Conservation (phyloP, 2,329 filamentous ascomycete genomes). For the Lojkania enalia region DNA sequence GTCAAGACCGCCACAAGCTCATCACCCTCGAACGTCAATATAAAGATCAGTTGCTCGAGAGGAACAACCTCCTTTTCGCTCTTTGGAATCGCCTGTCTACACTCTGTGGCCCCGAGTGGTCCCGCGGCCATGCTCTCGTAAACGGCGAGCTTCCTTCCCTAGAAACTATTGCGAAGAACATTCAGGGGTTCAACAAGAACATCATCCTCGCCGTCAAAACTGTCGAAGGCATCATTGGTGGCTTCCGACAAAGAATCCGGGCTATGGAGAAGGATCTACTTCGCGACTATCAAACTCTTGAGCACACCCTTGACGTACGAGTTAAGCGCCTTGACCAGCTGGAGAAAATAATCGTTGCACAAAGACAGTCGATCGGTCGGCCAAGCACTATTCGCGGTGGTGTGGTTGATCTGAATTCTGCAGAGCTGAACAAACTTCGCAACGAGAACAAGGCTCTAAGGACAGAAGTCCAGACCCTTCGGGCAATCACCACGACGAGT, state of each 20-base stretch:
- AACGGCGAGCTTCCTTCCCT: slow-evolving; percentile 84
- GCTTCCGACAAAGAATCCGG: slow-evolving; percentile 79
- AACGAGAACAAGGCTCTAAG: slow-evolving; percentile 64
- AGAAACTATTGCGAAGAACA: slow-evolving; percentile 81
- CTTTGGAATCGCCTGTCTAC: slow-evolving; percentile 87
- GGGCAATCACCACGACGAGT: slow-evolving; percentile 43
- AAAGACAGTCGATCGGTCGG: slow-evolving; percentile 43
- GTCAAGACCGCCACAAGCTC: slow-evolving; percentile 76
- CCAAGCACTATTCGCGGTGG: slow-evolving; percentile 46
- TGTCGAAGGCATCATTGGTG: slow-evolving; percentile 76
- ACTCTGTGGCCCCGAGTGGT: slow-evolving; percentile 90
- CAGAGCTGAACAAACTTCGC: slow-evolving; percentile 62
- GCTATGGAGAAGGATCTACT: slow-evolving; percentile 86
- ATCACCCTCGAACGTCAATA: slow-evolving; percentile 75
- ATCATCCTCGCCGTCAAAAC: slow-evolving; percentile 83
- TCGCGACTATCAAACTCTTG: slow-evolving; percentile 85
- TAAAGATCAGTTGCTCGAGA: slow-evolving; percentile 84
- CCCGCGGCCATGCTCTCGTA: slow-evolving; percentile 83
- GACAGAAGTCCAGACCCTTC: slow-evolving; percentile 68
- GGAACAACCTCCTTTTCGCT: slow-evolving; percentile 84
- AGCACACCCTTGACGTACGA: slow-evolving; percentile 76
- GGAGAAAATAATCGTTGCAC: slow-evolving; percentile 68
- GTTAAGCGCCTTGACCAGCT: slow-evolving; percentile 85
- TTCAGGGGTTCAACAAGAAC: slow-evolving; percentile 89
- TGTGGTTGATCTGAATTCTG: slow-evolving; percentile 44